phyloP scores from a whole-genome alignment of 495 filamentous ascomycete species.

The Podospora fimiseda region DNA sequence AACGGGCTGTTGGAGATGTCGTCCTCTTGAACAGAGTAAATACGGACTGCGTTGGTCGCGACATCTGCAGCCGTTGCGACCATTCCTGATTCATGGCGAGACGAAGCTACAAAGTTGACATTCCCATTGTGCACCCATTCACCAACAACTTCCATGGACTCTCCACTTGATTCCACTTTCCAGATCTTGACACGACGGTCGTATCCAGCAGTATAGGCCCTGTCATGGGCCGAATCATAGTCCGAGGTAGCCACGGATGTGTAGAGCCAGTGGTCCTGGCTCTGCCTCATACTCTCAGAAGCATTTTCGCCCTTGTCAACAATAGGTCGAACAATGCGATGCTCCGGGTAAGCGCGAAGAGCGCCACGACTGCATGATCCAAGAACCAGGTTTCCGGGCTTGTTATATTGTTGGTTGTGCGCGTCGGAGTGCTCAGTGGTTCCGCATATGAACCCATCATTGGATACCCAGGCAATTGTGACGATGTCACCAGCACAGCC shows the following conservation, averaged over 20 bases:
- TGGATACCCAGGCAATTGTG: slow-evolving; percentile 49
- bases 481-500: slow-evolving; percentile 55
- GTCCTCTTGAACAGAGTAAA: slow-evolving; percentile 37
- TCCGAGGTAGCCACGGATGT: slow-evolving; percentile 70
- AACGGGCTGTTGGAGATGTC: slow-evolving; percentile 28
- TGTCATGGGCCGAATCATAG: slow-evolving; percentile 52
- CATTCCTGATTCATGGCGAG: slow-evolving; percentile 35
- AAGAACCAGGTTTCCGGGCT: slow-evolving; percentile 66
- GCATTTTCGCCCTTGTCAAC: slow-evolving; percentile 48
- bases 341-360: slow-evolving; percentile 62
- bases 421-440: slow-evolving; percentile 68
- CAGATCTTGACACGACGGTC: slow-evolving; percentile 77
- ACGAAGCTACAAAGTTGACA: slow-evolving; percentile 66
- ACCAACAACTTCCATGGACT: slow-evolving; percentile 35
- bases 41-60: slow-evolving; percentile 39
- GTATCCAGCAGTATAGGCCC: slow-evolving; percentile 72
- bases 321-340: slow-evolving; percentile 54
- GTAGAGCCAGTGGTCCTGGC: slow-evolving; percentile 64
- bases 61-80: slow-evolving; percentile 50
- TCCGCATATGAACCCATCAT: slow-evolving; percentile 53
- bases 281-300: slow-evolving; percentile 50
- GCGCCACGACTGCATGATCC: slow-evolving; percentile 53
- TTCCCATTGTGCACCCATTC: slow-evolving; percentile 58
- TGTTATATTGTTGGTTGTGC: slow-evolving; percentile 79
- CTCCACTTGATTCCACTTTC: slow-evolving; percentile 39